Evolutionary conservation across 73 alveolate species (phyloP).

Genomic region (Durusdinium trenchii): DNA sequence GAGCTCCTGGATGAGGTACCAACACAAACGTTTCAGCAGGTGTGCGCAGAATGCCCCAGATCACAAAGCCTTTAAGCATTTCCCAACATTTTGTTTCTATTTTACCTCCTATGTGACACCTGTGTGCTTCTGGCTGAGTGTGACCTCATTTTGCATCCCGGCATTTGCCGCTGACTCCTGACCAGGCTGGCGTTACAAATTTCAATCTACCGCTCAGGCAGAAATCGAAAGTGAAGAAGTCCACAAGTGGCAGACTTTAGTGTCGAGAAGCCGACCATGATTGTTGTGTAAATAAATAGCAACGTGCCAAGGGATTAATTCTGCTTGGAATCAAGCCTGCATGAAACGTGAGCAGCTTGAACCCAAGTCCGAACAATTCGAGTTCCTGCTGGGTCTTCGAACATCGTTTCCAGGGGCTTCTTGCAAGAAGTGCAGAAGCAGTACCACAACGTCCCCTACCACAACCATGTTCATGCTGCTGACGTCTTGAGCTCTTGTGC

Average conservation of each 20-base stretch:
- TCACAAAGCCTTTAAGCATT: not conserved
- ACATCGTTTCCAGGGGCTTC: conserved; percentile 80
- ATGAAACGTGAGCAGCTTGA: not conserved
- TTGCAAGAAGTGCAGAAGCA: conserved; percentile 88
- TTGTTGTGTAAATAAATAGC: not conserved
- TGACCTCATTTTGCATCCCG: too few relatives aligned
- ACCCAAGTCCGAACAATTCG: too few relatives aligned
- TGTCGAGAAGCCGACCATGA: not conserved
- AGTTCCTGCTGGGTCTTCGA: too few relatives aligned
- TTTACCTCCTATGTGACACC: too few relatives aligned
- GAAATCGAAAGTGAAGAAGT: too few relatives aligned
- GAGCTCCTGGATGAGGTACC: conserved; percentile 78
- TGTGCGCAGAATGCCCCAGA: not conserved
- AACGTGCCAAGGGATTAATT: not conserved
- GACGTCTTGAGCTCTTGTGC: conserved; percentile 67
- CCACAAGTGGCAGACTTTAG: too few relatives aligned
- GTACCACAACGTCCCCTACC: conserved; percentile 69
- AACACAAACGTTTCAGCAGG: too few relatives aligned
- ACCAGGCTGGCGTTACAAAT: too few relatives aligned
- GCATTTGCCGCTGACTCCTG: too few relatives aligned
- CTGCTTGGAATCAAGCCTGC: not conserved
- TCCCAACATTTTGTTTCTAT: not conserved
- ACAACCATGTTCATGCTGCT: conserved; percentile 77
- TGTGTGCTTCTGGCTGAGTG: too few relatives aligned
- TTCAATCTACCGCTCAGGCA: too few relatives aligned